Percentiles rank a stretch among this genome's conserved stretches.
Evolutionary conservation across 257 asterid genomes (phyloP).

Genomic region (Avicennia marina): DNA sequence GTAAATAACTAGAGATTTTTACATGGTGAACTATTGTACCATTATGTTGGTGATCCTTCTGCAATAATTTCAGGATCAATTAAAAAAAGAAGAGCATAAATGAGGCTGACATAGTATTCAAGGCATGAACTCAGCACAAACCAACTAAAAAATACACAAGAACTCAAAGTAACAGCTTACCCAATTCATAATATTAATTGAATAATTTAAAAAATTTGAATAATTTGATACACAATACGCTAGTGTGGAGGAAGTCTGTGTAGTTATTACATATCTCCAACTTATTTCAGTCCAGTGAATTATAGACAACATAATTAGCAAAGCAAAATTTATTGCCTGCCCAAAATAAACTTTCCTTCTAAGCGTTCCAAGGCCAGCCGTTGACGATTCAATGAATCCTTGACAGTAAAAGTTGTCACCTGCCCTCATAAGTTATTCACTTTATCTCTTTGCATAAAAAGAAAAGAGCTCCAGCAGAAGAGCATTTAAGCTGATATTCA

Average conservation of each 20-base stretch:
- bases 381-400: neutral
- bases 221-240: neutral
- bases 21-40: neutral
- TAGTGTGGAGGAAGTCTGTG: neutral
- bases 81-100: neutral
- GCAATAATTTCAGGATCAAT: neutral
- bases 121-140: constrained; percentile 6
- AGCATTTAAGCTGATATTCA: neutral
- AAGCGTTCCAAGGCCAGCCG: constrained; percentile 9
- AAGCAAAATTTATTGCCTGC: neutral
- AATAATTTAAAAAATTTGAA: neutral
- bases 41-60: neutral
- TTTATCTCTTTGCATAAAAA: constrained; percentile 3
- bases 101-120: neutral
- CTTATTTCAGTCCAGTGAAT: no score
- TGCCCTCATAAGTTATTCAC: neutral
- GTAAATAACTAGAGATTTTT: neutral
- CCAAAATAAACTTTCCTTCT: neutral
- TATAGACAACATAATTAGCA: neutral
- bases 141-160: neutral
- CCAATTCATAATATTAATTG: neutral
- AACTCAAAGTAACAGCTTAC: neutral
- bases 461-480: neutral
- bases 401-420: constrained; percentile 7
- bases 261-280: neutral